Evolutionary conservation across 345 rosid species (phyloP), one percentile per base, ranked within the genome.

Genomic region (Citrus trifoliata): DNA sequence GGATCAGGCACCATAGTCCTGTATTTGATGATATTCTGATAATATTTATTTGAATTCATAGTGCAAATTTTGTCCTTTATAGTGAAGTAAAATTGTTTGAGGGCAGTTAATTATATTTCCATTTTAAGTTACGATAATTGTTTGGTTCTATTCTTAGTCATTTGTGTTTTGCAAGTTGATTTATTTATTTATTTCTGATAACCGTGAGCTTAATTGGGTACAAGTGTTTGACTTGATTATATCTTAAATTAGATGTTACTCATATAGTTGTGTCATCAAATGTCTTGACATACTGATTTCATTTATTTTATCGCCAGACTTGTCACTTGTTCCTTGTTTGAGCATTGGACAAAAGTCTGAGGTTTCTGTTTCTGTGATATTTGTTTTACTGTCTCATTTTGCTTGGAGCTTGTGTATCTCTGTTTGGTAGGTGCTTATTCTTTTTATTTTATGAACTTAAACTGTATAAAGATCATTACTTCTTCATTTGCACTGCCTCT

Each of bases 341-440:
- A 61, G 27, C 63, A 14, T 53, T 24, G 18, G 6, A 76, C 59
- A 65, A 30, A 30, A 68, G 27, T 67, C 19, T 55, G 53, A 55
- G 79, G 55, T 76, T 67, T 67, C 25, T 76, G 64, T 55, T 67
- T 25, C 67, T 25, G 51, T 3, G 35, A 64, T 61, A 28, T 60
- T 40, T 40, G 58, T 13, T 40, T 73, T 18, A 0, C 76, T 33
- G 18, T 60, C 48, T 59, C 55, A 2, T 59, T 33, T 65, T 61
- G 65, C 46, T 73, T 21, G 61, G 37, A 76, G 25, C 66, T 4
- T 66, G 18, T 76, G 64, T 33, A 67, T 55, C 53, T 67, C 12
- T 53, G 38, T 16, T 33, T 53, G 64, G 33, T 53, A n/a, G 38
- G 79, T 53, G 25, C 66, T 55, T 55, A 24, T 55, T 67, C 51